Percentiles rank a stretch among this genome's conserved stretches.
Evolutionary conservation across 768 basidiomycete species (phyloP).

Genomic region (Agrocybe praecox): DNA sequence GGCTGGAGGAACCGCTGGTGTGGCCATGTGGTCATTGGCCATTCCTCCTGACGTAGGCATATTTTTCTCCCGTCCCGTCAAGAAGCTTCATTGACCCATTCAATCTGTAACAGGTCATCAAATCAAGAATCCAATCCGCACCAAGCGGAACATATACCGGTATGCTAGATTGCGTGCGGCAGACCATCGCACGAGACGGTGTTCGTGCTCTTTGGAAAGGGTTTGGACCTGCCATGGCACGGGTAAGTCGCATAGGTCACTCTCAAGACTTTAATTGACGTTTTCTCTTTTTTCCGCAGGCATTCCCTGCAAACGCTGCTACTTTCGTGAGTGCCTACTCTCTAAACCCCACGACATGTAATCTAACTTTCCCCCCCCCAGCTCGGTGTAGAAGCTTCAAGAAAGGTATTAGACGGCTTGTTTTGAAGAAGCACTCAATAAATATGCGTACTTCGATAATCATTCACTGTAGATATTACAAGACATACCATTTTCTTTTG

Average conservation of each 20-base stretch:
- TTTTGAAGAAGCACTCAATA: conserved; percentile 35
- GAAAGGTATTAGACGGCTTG: conserved; percentile 77
- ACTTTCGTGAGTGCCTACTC: conserved; percentile 68
- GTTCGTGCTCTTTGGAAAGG: conserved; percentile 92
- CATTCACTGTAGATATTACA: neutral
- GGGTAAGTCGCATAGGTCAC: conserved; percentile 50
- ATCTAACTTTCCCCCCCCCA: conserved; percentile 32
- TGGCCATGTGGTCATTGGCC: conserved; percentile 98
- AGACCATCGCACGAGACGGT: conserved; percentile 91
- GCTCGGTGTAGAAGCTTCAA: conserved; percentile 92
- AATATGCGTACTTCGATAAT: neutral
- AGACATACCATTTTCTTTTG: neutral
- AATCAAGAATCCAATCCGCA: conserved; percentile 94
- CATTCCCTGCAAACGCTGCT: conserved; percentile 97
- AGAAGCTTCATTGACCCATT: conserved; percentile 1
- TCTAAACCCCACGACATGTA: neutral
- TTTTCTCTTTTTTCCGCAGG: conserved; percentile 42
- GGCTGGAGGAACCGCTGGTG: conserved; percentile 92
- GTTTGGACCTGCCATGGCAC: conserved; percentile 95
- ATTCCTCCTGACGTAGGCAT: conserved; percentile 91
- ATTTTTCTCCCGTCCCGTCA: neutral
- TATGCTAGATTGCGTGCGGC: conserved; percentile 87
- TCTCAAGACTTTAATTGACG: neutral
- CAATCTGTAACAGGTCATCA: conserved; percentile 68
- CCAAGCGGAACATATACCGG: conserved; percentile 98